Base-by-base conservation (phyloP, 345 rosid species). In the Brassica rapa region DNA sequence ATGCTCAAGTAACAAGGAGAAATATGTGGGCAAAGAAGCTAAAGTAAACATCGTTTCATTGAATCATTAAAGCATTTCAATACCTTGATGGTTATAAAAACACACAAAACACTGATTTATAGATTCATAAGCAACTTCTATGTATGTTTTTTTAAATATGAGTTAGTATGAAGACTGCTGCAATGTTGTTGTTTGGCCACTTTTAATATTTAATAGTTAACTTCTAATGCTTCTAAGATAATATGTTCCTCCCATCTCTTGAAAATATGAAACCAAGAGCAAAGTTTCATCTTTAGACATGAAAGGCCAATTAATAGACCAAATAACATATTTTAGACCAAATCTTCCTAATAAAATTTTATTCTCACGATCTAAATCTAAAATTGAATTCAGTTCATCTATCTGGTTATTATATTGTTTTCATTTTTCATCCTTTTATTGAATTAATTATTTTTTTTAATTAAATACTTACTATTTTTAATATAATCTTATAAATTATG, bases 1-100 rank as follows among this genome's bases (percentile, higher is more conserved):
- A 91, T 1, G 10, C 77, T 25, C 85, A 86, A 25, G 80, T 66
- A 62, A 70, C 76, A 43, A 80, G 83, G 35, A 64, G 80, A 25
- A 80, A 76, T 67, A 67, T 77, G 73, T 77, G 77, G 81, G 84
- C 62, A 39, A 72, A 77, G 84, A 77, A 72, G 74, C 74, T 73
- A 75, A 39, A 65, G 35, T 6, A 80, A 62, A 14, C 35, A 29
- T 53, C 60, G 30, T 53, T 70, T 81, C 29, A 29, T 27, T 32
- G 8, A 62, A 30, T 0, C 9, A 5, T 27, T 9, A 62, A 57
- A 30, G 71, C 3, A 69, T 2, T 56, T 80, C 72, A 75, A 80
- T 76, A 74, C 63, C 80, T 75, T 75, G 80, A 75, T 75, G 79
- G 80, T 70, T 62, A 30, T 60, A 74, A 4, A 61, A 37, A 68